Evolutionary conservation across 1,284 basidiomycete species (phyloP).

Genomic region (Thelephora terrestris): DNA sequence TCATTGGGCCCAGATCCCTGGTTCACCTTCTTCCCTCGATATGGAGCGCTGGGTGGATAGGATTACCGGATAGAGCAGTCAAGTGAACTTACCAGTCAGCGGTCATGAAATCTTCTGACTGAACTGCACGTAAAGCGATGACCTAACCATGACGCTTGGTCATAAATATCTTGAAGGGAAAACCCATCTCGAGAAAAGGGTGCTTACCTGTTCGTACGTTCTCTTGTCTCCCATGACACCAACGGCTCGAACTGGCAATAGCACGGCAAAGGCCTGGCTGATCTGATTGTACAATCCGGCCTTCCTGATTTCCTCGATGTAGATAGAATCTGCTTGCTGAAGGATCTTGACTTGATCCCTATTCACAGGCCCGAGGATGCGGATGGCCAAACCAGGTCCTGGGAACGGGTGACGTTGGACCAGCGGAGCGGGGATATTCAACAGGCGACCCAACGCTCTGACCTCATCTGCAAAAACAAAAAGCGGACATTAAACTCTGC

Average conservation of each 20-base stretch:
- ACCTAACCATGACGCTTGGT: slow-evolving; percentile 35
- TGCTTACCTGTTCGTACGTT: slow-evolving; percentile 88
- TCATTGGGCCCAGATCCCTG: no score
- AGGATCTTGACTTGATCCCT: slow-evolving; percentile 88
- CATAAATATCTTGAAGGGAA: background rate
- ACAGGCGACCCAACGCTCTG: slow-evolving; percentile 82
- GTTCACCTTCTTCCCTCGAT: no score
- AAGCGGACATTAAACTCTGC: background rate
- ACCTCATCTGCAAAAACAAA: slow-evolving; percentile 71
- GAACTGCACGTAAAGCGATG: slow-evolving; percentile 84
- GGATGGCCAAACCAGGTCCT: slow-evolving; percentile 97
- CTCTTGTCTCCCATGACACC: slow-evolving; percentile 97
- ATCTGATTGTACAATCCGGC: slow-evolving; percentile 93
- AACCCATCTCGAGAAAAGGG: background rate
- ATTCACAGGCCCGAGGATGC: slow-evolving; percentile 92
- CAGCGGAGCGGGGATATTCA: slow-evolving; percentile 87
- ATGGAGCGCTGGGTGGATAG: no score
- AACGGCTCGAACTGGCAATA: slow-evolving; percentile 94
- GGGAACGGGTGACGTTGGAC: slow-evolving; percentile 99
- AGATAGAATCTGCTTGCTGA: slow-evolving; percentile 94
- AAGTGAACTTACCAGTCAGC: slow-evolving; percentile 68
- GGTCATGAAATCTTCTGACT: slow-evolving; percentile 96
- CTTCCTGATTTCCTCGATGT: slow-evolving; percentile 94
- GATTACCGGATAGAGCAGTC: no score
- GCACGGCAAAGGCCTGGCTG: slow-evolving; percentile 93